Percentiles rank a stretch among this genome's conserved stretches.
Evolutionary conservation across 768 basidiomycete species (phyloP).

Genomic region (Panaeolus papilionaceus): DNA sequence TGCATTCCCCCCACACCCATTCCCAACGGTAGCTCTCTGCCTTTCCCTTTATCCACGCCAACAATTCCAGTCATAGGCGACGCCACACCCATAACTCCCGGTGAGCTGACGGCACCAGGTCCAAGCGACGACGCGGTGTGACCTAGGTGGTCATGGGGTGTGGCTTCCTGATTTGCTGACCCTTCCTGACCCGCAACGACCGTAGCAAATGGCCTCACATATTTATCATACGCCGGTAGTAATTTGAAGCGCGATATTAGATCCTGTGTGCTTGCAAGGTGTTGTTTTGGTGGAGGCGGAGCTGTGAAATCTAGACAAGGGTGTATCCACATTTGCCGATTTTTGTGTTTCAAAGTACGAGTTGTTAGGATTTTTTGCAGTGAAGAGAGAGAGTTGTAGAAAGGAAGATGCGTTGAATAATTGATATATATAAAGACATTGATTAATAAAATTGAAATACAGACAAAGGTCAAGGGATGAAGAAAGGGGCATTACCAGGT

Average conservation of each 20-base stretch:
- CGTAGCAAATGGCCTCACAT: conserved; percentile 63
- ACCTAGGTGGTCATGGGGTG: conserved; percentile 7
- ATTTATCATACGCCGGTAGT: conserved; percentile 78
- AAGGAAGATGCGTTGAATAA: conserved; percentile 10
- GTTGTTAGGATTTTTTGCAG: background rate
- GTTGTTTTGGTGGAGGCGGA: conserved; percentile 47
- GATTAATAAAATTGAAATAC: background rate
- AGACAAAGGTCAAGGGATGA: background rate
- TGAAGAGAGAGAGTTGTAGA: background rate
- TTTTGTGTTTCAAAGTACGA: conserved; percentile 17
- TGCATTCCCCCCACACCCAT: background rate
- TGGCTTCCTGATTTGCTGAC: background rate
- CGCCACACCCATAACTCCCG: conserved; percentile 22
- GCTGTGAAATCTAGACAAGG: conserved; percentile 29
- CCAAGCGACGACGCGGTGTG: conserved; percentile 16
- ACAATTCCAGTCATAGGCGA: conserved; percentile 24
- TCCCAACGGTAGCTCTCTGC: conserved; percentile 42
- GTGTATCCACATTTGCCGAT: background rate
- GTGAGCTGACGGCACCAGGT: conserved; percentile 18
- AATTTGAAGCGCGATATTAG: conserved; percentile 76
- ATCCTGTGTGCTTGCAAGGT: conserved; percentile 80
- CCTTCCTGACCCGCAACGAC: background rate
- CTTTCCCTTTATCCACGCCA: conserved; percentile 54
- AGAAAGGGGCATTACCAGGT: conserved; percentile 36
- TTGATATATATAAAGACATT: conserved; percentile 14